A percentile compares a stretch with the other conserved stretches of the same genome.
These are phyloP conservation scores for Nigrospora sphaerica DNA, from an alignment of 2,329 filamentous ascomycete genomes.

Conservation along the genomic window DNA sequence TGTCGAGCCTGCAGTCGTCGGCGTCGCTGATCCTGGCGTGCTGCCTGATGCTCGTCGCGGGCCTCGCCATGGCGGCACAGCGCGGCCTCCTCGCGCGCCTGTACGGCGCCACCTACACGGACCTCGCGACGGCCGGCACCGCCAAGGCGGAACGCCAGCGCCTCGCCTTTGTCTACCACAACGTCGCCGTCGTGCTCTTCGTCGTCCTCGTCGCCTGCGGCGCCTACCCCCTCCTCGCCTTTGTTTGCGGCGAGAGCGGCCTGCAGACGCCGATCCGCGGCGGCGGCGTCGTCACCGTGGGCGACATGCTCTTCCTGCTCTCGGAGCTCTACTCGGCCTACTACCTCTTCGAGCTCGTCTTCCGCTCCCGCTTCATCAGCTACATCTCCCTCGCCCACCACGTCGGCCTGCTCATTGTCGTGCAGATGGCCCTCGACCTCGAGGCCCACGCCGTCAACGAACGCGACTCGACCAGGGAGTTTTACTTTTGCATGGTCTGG, in stretches of 20 bases:
- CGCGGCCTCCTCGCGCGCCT: conserved; percentile 5
- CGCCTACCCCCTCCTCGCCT: conserved; percentile 6
- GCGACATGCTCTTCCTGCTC: conserved; percentile 8
- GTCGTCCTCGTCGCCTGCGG: conserved; percentile 6
- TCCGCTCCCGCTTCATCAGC: conserved; percentile 9
- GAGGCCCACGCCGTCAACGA: conserved; percentile 5
- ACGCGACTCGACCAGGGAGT: conserved; percentile 2
- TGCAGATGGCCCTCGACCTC: conserved; percentile 7
- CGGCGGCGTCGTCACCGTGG: conserved; percentile 2
- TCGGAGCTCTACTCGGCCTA: conserved; percentile 9
- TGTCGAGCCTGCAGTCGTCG: conserved; percentile 2
- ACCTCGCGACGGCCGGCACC: conserved; percentile 2
- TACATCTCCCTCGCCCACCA: conserved; percentile 9
- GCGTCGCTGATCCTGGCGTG: conserved; percentile 7
- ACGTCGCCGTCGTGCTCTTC: conserved; percentile 8
- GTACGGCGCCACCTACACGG: conserved; percentile 4
- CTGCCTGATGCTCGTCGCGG: conserved; percentile 5
- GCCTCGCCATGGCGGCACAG: conserved; percentile 8
- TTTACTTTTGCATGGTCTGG: background rate
- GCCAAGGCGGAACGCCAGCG: conserved; percentile 6
- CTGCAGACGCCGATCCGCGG: background rate
- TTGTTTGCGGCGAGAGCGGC: background rate
- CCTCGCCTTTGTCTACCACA: conserved; percentile 9
- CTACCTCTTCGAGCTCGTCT: conserved; percentile 11
- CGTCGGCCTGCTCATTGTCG: conserved; percentile 7